Conservation (phyloP, 257 asterid genomes). For the Anisodus acutangulus region DNA sequence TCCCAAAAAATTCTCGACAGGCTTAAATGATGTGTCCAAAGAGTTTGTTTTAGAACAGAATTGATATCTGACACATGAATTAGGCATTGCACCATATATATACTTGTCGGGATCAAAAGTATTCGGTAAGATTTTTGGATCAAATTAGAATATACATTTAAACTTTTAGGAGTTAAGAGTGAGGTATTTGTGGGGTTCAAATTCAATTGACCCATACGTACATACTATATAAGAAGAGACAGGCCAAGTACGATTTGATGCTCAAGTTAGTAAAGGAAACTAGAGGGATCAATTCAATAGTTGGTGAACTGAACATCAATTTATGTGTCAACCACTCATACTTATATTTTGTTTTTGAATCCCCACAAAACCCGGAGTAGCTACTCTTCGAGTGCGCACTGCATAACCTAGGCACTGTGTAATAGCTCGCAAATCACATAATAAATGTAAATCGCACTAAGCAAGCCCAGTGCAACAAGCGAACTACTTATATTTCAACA, state of each 20-base stretch:
- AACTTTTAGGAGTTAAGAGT: neutral
- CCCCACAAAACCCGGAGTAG: too few species aligned
- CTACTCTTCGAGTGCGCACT: too few species aligned
- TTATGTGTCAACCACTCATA: neutral
- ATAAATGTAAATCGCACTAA: too few species aligned
- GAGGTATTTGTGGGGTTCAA: neutral
- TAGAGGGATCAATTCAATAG: neutral
- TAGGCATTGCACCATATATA: neutral
- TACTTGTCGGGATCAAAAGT: neutral
- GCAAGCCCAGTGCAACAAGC: too few species aligned
- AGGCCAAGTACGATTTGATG: neutral
- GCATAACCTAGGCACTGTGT: too few species aligned
- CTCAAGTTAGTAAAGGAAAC: neutral
- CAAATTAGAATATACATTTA: neutral
- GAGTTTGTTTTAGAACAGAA: neutral
- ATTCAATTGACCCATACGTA: neutral
- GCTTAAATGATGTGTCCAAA: neutral
- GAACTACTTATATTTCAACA: neutral
- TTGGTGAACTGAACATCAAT: neutral
- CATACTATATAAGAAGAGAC: neutral
- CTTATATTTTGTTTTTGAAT: too few species aligned
- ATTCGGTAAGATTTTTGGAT: neutral
- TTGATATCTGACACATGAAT: neutral
- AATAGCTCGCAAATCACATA: too few species aligned
- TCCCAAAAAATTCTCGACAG: neutral